Conservation (phyloP, 345 rosid species). For the Conringia planisiliqua region DNA sequence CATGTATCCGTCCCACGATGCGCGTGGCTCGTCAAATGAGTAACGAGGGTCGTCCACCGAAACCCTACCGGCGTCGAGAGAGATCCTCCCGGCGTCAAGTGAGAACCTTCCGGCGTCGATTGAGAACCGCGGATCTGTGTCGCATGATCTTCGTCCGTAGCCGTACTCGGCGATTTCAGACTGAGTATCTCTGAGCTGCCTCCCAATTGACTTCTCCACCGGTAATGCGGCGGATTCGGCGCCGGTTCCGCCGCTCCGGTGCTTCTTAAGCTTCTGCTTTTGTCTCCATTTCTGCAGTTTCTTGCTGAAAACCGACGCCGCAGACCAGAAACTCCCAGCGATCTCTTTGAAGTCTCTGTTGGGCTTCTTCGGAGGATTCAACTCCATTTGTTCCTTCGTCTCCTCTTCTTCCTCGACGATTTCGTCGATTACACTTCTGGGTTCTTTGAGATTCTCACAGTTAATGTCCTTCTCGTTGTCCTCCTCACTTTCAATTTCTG, state of each 20-base stretch:
- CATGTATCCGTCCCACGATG: conserved; percentile 91
- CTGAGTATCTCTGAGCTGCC: conserved; percentile 89
- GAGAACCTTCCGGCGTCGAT: conserved; percentile 77
- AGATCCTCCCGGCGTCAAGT: conserved; percentile 42
- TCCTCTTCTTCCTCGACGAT: conserved; percentile 45
- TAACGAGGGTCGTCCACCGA: conserved; percentile 83
- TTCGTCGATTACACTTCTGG: conserved; percentile 28
- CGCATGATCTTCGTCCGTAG: conserved; percentile 89
- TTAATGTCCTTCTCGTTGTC: conserved; percentile 31
- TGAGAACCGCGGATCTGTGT: conserved; percentile 94
- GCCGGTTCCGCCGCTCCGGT: conserved; percentile 37
- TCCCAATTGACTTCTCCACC: conserved; percentile 83
- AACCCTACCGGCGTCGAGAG: conserved; percentile 52
- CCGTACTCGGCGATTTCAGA: conserved; percentile 97
- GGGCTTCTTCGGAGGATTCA: conserved; percentile 60
- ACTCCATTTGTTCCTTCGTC: conserved; percentile 71
- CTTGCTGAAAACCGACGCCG: conserved; percentile 95
- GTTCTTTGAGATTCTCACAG: conserved; percentile 41
- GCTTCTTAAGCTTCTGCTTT: conserved; percentile 90
- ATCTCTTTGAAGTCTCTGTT: conserved; percentile 71
- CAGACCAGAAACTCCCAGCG: conserved; percentile 94
- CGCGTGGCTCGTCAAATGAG: conserved; percentile 96
- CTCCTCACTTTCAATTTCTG: conserved; percentile 37
- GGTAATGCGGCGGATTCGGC: conserved; percentile 69
- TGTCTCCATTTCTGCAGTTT: conserved; percentile 94